Evolutionary conservation across 1,139 yeast species (phyloP), one percentile per base, ranked within the genome.

Genomic region (Meyerozyma smithsonii): DNA sequence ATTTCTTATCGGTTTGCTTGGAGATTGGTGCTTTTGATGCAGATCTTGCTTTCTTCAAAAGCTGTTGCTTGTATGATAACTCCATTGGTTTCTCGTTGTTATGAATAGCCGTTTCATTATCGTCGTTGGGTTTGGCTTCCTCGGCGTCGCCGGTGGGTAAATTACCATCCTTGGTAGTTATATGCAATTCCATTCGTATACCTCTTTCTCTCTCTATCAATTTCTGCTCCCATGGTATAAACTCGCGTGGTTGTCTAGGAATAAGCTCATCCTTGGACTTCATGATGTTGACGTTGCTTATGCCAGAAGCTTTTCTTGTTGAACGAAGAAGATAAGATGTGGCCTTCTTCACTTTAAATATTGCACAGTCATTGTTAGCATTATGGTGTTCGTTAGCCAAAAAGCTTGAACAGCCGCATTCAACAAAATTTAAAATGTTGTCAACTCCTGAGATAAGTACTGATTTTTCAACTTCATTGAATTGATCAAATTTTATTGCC

Each of bases 361-460:
- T 62, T 18, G 75, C 68, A 62, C 92, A 84, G 34, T 64, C 64
- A 12, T 68, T 67, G 18, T 62, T 49, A 36, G 84, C 78, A 2
- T 62, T 54, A 14, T 30, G 34, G 10, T 36, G 44, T 20, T 37
- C 39, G 35, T 35, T 39, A 18, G 32, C 23, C 8, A 26, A 20
- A 17, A 44, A 40, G 1, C 59, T 55, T 1, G 83, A 87, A 59
- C 96, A 87, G 17, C 86, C 95, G 47, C 83, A 76, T 52, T 82
- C 74, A 40, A 82, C 71, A 47, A 69, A 69, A 45, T 64, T 65
- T 46, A 81, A 59, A 14, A 84, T 64, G 8, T 78, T 74, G 48
- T 81, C 88, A 19, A 83, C 64, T 8, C 85, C 76, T 15, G 79
- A 69, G 5, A 84, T 75, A 36, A 84, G 55, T 4, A 70, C 61